Conservation (phyloP, 345 rosid genomes). For the Citrus mangshanensis region DNA sequence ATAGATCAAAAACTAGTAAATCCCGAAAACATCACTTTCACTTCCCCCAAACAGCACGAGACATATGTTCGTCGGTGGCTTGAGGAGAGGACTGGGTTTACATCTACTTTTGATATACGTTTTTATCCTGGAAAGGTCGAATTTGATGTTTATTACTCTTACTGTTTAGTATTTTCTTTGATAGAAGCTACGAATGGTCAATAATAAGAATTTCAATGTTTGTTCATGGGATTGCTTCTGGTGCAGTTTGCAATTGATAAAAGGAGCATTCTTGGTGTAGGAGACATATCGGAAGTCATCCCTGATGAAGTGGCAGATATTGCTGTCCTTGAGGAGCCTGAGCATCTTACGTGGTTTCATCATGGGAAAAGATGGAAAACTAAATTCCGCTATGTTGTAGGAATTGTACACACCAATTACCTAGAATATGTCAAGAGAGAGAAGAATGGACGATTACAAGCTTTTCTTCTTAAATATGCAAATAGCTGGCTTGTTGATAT, state of each 20-base stretch:
- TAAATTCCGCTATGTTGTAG: constrained; percentile 72
- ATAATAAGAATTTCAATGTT: not conserved
- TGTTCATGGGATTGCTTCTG: constrained; percentile 8
- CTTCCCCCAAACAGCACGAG: constrained; percentile 70
- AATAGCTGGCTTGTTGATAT: constrained; percentile 82
- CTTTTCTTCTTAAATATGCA: constrained; percentile 57
- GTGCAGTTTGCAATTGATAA: constrained; percentile 80
- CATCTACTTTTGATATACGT: constrained; percentile 42
- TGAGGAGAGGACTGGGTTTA: constrained; percentile 61
- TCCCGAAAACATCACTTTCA: constrained; percentile 53
- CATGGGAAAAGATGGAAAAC: constrained; percentile 94
- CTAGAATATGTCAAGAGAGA: constrained; percentile 85
- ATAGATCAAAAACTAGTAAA: constrained; percentile 73
- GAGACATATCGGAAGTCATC: constrained; percentile 74
- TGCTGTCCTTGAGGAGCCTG: constrained; percentile 98
- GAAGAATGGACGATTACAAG: constrained; percentile 64
- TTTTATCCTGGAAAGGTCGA: constrained; percentile 91
- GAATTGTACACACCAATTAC: constrained; percentile 88
- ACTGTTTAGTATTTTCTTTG: not conserved
- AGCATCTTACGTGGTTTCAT: constrained; percentile 99
- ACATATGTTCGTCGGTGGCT: constrained; percentile 73
- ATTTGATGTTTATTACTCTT: not conserved
- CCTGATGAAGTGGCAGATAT: constrained; percentile 80
- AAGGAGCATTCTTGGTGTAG: constrained; percentile 87
- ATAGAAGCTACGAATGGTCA: not conserved